Evolutionary conservation across 805 yeast genomes (phyloP).

Genomic region (Saccharomyces kudriavzevii): DNA sequence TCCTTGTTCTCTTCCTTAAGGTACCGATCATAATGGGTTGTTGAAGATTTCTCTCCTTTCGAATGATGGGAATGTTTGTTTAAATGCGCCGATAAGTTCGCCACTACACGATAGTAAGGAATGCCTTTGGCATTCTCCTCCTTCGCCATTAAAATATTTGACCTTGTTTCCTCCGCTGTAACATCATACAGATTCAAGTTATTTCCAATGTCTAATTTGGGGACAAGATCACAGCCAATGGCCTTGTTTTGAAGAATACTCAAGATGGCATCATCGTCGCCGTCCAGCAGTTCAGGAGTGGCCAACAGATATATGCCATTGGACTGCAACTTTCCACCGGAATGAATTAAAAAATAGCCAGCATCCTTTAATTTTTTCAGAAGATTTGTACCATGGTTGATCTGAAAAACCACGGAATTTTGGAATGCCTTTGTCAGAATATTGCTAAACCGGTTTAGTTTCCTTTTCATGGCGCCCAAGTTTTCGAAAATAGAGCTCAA

Average conservation of each 20-base stretch:
- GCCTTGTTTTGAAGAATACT: conserved; percentile 40
- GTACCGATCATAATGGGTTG: conserved; percentile 19
- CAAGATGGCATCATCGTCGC: conserved; percentile 35
- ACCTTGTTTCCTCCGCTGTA: conserved; percentile 16
- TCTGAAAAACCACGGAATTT: conserved; percentile 57
- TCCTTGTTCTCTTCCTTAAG: conserved; percentile 27
- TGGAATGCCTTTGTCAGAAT: conserved; percentile 62
- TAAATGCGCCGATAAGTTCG: background rate
- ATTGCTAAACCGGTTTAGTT: conserved; percentile 68
- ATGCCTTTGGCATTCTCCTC: conserved; percentile 23
- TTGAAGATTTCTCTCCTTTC: conserved; percentile 1
- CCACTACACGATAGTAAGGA: conserved; percentile 16
- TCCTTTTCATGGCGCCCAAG: conserved; percentile 70
- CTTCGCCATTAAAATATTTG: conserved; percentile 25
- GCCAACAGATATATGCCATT: conserved; percentile 78
- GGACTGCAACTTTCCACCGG: conserved; percentile 56
- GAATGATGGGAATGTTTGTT: background rate
- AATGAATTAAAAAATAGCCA: conserved; percentile 69
- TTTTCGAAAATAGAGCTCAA: conserved; percentile 58
- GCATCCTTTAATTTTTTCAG: conserved; percentile 52
- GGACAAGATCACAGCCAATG: conserved; percentile 43
- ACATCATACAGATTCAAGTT: conserved; percentile 23
- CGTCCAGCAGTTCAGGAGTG: conserved; percentile 39
- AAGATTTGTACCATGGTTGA: conserved; percentile 44
- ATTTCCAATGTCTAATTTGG: conserved; percentile 25